Evolutionary conservation across 108 stramenopile genomes (phyloP).

Genomic region (Cyclostephanos tholiformis): DNA sequence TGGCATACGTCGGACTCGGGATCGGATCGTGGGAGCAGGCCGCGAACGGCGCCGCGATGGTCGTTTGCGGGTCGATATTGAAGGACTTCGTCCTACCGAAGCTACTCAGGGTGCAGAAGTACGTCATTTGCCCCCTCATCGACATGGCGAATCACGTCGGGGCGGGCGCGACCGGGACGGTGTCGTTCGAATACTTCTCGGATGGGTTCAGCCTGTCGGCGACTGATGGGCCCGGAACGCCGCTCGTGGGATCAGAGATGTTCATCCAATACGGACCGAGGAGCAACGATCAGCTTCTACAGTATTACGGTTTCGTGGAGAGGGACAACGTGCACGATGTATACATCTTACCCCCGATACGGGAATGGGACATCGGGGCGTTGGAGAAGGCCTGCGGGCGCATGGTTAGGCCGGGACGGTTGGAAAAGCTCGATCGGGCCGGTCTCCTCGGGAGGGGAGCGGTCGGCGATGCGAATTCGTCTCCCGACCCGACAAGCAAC

Average conservation of each 20-base stretch:
- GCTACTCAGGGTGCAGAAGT: conserved; percentile 69
- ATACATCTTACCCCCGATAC: conserved; percentile 87
- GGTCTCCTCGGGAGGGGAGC: conserved; percentile 67
- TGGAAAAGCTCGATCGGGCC: conserved; percentile 77
- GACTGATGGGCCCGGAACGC: conserved; percentile 23
- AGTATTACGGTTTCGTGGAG: conserved; percentile 95
- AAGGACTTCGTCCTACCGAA: conserved; percentile 87
- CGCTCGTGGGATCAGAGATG: conserved; percentile 50
- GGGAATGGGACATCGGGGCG: conserved; percentile 81
- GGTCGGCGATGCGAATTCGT: conserved; percentile 3
- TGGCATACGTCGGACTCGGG: conserved; percentile 66
- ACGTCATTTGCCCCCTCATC: conserved; percentile 89
- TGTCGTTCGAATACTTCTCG: conserved; percentile 87
- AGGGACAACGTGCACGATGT: conserved; percentile 84
- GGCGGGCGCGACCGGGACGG: conserved; percentile 60
- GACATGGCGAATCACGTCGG: conserved; percentile 89
- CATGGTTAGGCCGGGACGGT: conserved; percentile 66
- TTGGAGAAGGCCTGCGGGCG: conserved; percentile 75
- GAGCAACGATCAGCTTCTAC: conserved; percentile 90
- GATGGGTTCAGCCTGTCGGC: conserved; percentile 79
- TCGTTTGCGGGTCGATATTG: conserved; percentile 74
- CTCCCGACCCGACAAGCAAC: conserved; percentile 22
- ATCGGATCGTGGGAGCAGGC: conserved; percentile 85
- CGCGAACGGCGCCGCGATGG: conserved; percentile 87
- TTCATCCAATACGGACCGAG: conserved; percentile 86